phyloP scores from a whole-genome alignment of 148 eudicot genomes.

The Camellia japonica region DNA sequence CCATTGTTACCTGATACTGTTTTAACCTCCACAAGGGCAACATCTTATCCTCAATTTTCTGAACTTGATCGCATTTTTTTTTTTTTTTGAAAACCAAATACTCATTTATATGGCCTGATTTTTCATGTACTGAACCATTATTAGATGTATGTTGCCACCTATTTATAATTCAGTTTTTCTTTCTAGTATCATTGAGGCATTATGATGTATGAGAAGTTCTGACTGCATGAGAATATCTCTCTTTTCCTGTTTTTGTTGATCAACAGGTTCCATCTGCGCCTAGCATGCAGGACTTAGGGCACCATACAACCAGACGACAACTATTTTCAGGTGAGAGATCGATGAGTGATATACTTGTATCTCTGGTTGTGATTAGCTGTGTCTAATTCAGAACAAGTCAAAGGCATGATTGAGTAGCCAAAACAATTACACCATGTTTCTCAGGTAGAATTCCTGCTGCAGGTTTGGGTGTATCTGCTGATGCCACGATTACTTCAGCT shows the following conservation, averaged over 20 bases:
- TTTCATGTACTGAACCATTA: not conserved
- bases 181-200: not conserved
- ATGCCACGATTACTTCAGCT: not conserved
- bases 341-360: slow-evolving; percentile 12
- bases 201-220: not conserved
- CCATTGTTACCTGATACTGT: slow-evolving; percentile 1
- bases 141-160: slow-evolving; percentile 4
- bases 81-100: not conserved
- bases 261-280: slow-evolving; percentile 22
- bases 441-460: slow-evolving; percentile 12
- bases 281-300: slow-evolving; percentile 12
- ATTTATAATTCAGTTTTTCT: not conserved
- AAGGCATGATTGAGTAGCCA: not conserved
- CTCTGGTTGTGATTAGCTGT: not conserved
- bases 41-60: not conserved
- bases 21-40: slow-evolving; percentile 4
- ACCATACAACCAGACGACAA: not conserved
- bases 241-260: not conserved
- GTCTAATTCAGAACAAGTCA: not conserved
- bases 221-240: not conserved
- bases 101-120: not conserved
- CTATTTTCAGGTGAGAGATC: slow-evolving; percentile 14
- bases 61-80: not conserved
- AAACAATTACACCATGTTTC: not conserved
- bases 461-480: slow-evolving; percentile 15